Percentiles rank a stretch among this genome's conserved stretches.
phyloP scores from a whole-genome alignment of 176 grass and related monocot genomes.

The Raddia distichophylla region DNA sequence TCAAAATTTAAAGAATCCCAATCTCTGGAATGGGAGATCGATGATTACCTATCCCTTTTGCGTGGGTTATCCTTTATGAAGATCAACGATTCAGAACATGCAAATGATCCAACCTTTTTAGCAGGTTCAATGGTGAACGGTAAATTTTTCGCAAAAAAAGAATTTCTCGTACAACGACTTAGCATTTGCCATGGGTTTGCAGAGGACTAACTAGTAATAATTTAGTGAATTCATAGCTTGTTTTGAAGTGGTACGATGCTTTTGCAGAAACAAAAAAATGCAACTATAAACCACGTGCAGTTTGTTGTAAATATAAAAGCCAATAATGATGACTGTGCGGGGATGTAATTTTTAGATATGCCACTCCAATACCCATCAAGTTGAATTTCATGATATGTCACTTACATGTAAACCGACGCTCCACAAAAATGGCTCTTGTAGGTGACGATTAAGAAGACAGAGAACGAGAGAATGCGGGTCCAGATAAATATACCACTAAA shows the following conservation, averaged over 20 bases:
- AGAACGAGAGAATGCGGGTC: neutral
- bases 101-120: no score
- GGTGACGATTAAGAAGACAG: neutral
- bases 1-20: no score
- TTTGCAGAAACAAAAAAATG: neutral
- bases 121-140: no score
- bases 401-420: neutral
- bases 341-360: neutral
- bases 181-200: neutral
- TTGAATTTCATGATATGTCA: neutral
- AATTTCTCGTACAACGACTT: no score
- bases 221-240: neutral
- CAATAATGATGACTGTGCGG: neutral
- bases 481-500: neutral
- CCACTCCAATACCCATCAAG: neutral
- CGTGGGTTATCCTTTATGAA: no score
- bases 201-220: neutral
- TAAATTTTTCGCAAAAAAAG: no score
- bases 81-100: no score
- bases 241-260: neutral
- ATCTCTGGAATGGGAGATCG: no score
- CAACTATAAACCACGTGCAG: neutral
- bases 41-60: no score
- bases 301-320: neutral
- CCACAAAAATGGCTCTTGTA: neutral